Evolutionary conservation across 495 filamentous ascomycete genomes (phyloP).

Genomic region (Neurospora pannonica): DNA sequence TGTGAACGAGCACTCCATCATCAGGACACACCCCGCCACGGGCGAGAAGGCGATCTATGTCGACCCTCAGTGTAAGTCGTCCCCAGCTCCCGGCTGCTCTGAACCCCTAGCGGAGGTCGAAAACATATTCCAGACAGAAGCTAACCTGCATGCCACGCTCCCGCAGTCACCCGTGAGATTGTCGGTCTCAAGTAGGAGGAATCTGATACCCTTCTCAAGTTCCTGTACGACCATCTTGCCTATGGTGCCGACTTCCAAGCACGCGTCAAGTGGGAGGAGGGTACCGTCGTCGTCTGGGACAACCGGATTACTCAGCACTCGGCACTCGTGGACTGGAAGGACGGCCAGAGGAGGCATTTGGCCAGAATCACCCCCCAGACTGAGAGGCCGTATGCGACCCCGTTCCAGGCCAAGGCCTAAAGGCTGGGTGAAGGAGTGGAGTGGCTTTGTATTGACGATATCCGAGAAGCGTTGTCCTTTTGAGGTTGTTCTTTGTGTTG

Average conservation of each 20-base stretch:
- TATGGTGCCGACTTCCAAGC: slow-evolving; percentile 80
- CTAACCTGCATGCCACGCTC: slow-evolving; percentile 5
- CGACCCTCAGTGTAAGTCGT: slow-evolving; percentile 70
- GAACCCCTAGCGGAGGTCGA: not conserved
- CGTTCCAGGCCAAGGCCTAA: slow-evolving; percentile 41
- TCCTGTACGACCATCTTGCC: slow-evolving; percentile 79
- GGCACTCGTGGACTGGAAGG: slow-evolving; percentile 71
- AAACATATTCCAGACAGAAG: not conserved
- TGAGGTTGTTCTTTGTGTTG: slow-evolving; percentile 1
- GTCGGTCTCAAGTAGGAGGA: slow-evolving; percentile 72
- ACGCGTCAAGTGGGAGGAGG: slow-evolving; percentile 68
- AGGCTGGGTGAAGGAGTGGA: not conserved
- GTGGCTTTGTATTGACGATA: not conserved
- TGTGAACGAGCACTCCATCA: slow-evolving; percentile 59
- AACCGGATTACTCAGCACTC: slow-evolving; percentile 74
- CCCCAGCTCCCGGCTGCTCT: not conserved
- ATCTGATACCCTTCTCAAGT: slow-evolving; percentile 70
- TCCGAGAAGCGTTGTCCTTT: slow-evolving; percentile 1
- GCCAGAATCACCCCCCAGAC: slow-evolving; percentile 81
- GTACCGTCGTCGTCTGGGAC: slow-evolving; percentile 85
- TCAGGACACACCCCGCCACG: slow-evolving; percentile 72
- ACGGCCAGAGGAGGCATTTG: slow-evolving; percentile 68
- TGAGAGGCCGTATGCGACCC: slow-evolving; percentile 63
- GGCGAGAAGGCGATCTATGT: slow-evolving; percentile 83
- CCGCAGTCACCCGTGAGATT: slow-evolving; percentile 57